Conservation (phyloP, 768 basidiomycete species). For the Hericium rajendrae region DNA sequence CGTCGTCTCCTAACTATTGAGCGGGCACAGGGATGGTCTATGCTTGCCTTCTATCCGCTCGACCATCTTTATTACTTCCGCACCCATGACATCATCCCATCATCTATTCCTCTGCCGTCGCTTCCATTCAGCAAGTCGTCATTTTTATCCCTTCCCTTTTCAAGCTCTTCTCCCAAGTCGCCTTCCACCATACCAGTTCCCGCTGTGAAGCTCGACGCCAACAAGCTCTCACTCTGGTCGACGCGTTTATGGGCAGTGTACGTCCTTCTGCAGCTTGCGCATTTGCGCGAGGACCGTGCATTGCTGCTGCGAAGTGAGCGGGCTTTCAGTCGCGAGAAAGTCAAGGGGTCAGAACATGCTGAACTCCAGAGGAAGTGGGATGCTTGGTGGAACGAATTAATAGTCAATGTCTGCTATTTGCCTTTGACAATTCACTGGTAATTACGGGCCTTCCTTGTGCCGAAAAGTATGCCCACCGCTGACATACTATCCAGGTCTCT, state of each 20-base stretch:
- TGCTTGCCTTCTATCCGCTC: constrained; percentile 73
- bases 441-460: constrained; percentile 8
- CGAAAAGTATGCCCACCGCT: not conserved
- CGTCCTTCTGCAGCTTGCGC: constrained; percentile 65
- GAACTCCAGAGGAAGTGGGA: constrained; percentile 54
- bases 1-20: constrained; percentile 65
- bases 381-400: constrained; percentile 60
- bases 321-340: constrained; percentile 35
- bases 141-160: not conserved
- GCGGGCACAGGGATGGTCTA: constrained; percentile 67
- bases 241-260: constrained; percentile 78
- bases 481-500: constrained; percentile 5
- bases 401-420: constrained; percentile 68
- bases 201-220: constrained; percentile 33
- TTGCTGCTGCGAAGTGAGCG: constrained; percentile 46
- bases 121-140: constrained; percentile 12
- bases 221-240: constrained; percentile 55
- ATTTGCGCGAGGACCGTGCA: constrained; percentile 58
- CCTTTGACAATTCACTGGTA: constrained; percentile 83
- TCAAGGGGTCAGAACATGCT: constrained; percentile 44
- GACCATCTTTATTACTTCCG: constrained; percentile 67
- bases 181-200: constrained; percentile 19
- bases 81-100: constrained; percentile 50
- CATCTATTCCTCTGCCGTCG: constrained; percentile 32
- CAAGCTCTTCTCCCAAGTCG: constrained; percentile 29